These are phyloP conservation scores for Dendrobium officinale DNA, from an alignment of 106 monocot species.

Conservation along the genomic window DNA sequence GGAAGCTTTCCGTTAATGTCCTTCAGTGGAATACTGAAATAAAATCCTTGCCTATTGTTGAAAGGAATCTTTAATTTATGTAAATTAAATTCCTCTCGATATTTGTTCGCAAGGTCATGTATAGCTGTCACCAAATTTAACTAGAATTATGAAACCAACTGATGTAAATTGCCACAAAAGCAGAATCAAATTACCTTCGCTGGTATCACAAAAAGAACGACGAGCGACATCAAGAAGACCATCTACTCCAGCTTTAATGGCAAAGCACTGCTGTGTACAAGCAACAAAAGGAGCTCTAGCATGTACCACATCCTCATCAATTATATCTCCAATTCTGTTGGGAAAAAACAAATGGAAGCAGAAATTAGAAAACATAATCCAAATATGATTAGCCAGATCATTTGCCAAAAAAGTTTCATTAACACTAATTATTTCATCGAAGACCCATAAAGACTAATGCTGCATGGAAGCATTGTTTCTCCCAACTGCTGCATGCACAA, in stretches of 20 bases:
- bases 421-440: too few species aligned
- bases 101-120: slow-evolving; percentile 84
- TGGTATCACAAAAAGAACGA: slow-evolving; percentile 91
- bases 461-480: too few species aligned
- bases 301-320: slow-evolving; percentile 93
- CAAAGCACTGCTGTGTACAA: slow-evolving; percentile 97
- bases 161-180: not conserved
- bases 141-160: slow-evolving; percentile 7
- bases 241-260: slow-evolving; percentile 85
- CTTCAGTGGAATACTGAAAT: slow-evolving; percentile 85
- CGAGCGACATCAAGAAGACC: slow-evolving; percentile 88
- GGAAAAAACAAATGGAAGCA: slow-evolving; percentile 1
- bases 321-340: slow-evolving; percentile 64
- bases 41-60: slow-evolving; percentile 89
- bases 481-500: too few species aligned
- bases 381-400: not conserved
- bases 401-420: not conserved
- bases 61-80: slow-evolving; percentile 89
- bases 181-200: slow-evolving; percentile 64
- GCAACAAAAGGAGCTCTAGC: slow-evolving; percentile 91
- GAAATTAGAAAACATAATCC: not conserved
- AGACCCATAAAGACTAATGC: too few species aligned
- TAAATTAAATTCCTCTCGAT: slow-evolving; percentile 78
- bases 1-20: slow-evolving; percentile 78
- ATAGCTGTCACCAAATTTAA: slow-evolving; percentile 56